Evolutionary conservation across 208 protist genomes (phyloP).

Genomic region (Leishmania amazonensis): DNA sequence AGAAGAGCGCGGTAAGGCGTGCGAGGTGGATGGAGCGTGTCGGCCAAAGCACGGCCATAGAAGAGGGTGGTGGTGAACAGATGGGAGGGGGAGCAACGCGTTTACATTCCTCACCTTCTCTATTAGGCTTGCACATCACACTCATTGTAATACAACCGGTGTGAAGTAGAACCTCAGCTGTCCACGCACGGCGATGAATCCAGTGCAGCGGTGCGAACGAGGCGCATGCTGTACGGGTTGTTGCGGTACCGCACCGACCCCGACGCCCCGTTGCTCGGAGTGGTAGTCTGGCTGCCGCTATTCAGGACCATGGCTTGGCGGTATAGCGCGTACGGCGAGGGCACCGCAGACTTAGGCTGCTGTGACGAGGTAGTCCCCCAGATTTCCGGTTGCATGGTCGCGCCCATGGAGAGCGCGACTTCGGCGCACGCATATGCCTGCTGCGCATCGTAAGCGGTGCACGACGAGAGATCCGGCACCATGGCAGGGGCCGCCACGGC

Average conservation of each 20-base stretch:
- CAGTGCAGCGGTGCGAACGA: conserved; percentile 3
- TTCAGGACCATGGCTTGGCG: conserved; percentile 1
- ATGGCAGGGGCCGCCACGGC: not conserved
- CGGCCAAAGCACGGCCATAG: not conserved
- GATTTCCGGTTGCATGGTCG: not conserved
- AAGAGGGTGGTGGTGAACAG: not conserved
- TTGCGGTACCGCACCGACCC: conserved; percentile 35
- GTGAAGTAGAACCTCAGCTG: not conserved
- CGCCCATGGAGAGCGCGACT: not conserved
- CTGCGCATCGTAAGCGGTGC: not conserved
- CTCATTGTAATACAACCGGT: not conserved
- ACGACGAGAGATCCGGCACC: not conserved
- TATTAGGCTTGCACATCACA: not conserved
- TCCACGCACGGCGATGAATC: not conserved
- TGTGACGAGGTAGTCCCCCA: not conserved
- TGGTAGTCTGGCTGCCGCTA: conserved; percentile 7
- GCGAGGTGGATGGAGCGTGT: not conserved
- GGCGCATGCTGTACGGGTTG: conserved; percentile 40
- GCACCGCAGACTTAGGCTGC: not conserved
- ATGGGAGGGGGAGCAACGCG: not conserved
- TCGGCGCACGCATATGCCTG: not conserved
- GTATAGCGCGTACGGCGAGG: not conserved
- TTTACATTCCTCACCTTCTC: not conserved
- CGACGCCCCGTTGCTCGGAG: not conserved
- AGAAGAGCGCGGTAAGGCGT: too few species aligned